Base-by-base conservation (phyloP, 2,329 filamentous ascomycete species). In the Sclerotinia minor region DNA sequence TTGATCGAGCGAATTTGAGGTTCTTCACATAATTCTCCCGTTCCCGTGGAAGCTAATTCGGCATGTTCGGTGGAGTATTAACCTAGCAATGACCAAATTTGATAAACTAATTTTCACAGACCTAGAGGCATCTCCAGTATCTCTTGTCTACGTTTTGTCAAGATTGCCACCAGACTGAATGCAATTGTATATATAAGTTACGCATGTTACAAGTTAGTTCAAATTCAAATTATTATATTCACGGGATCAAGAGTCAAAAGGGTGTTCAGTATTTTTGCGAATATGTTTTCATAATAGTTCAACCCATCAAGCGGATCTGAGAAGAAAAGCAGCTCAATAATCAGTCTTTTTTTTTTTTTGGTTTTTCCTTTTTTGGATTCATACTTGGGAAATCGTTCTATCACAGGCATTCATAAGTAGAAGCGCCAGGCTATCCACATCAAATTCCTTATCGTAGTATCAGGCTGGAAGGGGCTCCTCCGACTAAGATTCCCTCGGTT, bases 1-100 rank as follows among this genome's bases (percentile, higher is more conserved):
- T n/a, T 60, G 5, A 53, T 69, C 19, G 53, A 67, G 29, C 57
- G 24, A 35, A 32, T 69, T 29, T 15, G 70, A 3, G 64, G 65
- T 44, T 59, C 45, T 17, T n/a, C 32, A 24, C 13, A 11, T 38
- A 13, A 13, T n/a, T 17, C 13, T n/a, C n/a, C n/a, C n/a, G n/a
- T n/a, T 35, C 15, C 32, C 7, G 21, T 63, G 64, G 38, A n/a
- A 65, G 4, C 6, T 24, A 35, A 17, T 8, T 5, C 47, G 21
- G 13, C 35, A 45, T 52, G 24, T 69, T 54, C 6, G 50, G 35
- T 26, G 5, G 5, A 3, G 5, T 32, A 32, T 32, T 5, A 32
- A 32, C 29, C 3, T 32, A 32, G 29, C 29, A 32, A 32, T 32
- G 29, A 32, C 29, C 29, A 32, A 32, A 32, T 3, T 32, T 32